phyloP scores from a whole-genome alignment of 805 yeast genomes.

The Sungouiozyma ichnusensis region DNA sequence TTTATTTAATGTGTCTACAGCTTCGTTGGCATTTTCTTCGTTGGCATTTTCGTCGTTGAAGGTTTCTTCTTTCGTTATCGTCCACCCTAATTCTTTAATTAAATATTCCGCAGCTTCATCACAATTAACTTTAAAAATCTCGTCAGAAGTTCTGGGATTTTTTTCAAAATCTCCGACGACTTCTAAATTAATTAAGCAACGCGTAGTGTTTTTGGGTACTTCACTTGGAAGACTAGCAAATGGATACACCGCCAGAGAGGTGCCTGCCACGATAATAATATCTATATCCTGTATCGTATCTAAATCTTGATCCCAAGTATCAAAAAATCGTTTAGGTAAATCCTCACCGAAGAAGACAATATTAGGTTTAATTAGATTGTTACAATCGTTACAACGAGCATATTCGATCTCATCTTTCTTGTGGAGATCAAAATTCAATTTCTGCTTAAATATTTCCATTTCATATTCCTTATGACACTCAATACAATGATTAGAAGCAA shows the following conservation, averaged over 20 bases:
- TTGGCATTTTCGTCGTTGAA: slow-evolving; percentile 1
- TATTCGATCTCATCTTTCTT: slow-evolving; percentile 12
- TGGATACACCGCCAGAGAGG: slow-evolving; percentile 82
- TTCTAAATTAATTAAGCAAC: slow-evolving; percentile 69
- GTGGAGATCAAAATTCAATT: slow-evolving; percentile 24
- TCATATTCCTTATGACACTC: slow-evolving; percentile 53
- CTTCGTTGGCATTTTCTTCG: slow-evolving; percentile 1
- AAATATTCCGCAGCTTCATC: slow-evolving; percentile 53
- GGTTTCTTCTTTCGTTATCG: slow-evolving; percentile 24
- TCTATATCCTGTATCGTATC: slow-evolving; percentile 31
- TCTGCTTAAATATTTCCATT: slow-evolving; percentile 33
- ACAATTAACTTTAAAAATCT: slow-evolving; percentile 50
- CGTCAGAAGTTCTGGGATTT: slow-evolving; percentile 48
- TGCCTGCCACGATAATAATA: slow-evolving; percentile 82
- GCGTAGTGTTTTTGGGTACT: slow-evolving; percentile 34
- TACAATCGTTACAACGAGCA: slow-evolving; percentile 50
- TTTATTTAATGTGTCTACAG: not conserved
- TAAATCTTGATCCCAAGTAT: slow-evolving; percentile 49
- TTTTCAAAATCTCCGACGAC: slow-evolving; percentile 60
- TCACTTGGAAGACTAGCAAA: slow-evolving; percentile 77
- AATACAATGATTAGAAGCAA: slow-evolving; percentile 76
- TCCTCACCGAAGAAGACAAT: slow-evolving; percentile 93
- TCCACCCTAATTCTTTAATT: slow-evolving; percentile 56
- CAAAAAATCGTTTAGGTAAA: slow-evolving; percentile 61
- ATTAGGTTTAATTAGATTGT: slow-evolving; percentile 80